Evolutionary conservation across 371 early-diverging fungal genomes (phyloP), one percentile per base, ranked within the genome.

Genomic region (Dinochytrium kinnereticum): DNA sequence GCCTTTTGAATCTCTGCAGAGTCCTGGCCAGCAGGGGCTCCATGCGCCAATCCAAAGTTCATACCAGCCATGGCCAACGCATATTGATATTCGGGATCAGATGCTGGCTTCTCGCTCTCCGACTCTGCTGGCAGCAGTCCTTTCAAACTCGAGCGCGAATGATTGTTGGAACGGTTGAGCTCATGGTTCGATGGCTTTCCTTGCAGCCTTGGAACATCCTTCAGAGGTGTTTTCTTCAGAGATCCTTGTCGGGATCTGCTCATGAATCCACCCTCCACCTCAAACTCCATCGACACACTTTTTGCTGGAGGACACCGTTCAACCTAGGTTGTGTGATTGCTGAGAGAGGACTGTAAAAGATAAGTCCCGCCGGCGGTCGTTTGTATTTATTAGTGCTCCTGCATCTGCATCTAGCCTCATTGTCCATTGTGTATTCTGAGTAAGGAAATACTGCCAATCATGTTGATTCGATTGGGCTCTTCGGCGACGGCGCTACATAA

Each of bases 41-140:
- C 13, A 13, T 24, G 30, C 10, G 57, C 10, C 3, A 37, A 10
- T 26, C 36, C 61, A 61, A 61, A 61, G 34, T 26, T 61, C 61
- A 61, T 61, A 2, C 36, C 37, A 3, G 61, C 61, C 61, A 61
- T 33, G 5, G 61, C 61, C 37, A 61, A 7, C 28, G 61, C 61
- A 37, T 61, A 61, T 34, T 61, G 3, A 24, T 61, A 61, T 37
- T 61, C 61, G 7, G 61, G 34, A 61, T 61, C 61, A 10, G 30
- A 30, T 36, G 61, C 36, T 3, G 7, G 31, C 5, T 2, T 24
- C 13, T 61, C 36, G 10, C 15, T 24, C 5, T 55, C 24, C 21
- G 7, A 30, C 7, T 34, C 37, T 7, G 61, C 7, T 7, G 61
- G 26, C 36, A 15, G 34, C 37, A 26, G 3, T 36, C 34, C 7